A percentile compares a stretch with the other conserved stretches of the same genome.
Evolutionary conservation across 108 stramenopile species (phyloP).

Genomic region (Epithemia pelagica): DNA sequence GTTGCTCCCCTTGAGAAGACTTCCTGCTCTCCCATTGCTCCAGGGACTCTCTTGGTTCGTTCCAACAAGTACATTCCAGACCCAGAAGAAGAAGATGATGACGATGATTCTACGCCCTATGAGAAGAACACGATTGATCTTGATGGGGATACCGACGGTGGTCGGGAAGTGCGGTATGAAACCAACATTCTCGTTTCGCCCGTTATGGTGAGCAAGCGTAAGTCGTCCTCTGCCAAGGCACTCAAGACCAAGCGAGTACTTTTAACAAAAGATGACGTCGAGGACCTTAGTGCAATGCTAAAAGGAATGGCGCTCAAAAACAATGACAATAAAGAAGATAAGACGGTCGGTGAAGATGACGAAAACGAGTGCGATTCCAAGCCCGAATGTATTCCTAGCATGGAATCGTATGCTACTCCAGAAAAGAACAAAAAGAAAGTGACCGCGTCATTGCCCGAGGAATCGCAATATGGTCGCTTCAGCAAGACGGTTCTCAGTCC

Average conservation of each 20-base stretch:
- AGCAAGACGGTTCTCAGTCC: neutral
- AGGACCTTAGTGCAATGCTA: neutral
- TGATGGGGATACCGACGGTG: neutral
- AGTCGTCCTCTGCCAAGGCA: neutral
- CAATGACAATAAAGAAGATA: neutral
- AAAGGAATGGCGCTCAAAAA: neutral
- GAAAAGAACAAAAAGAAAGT: conserved; percentile 56
- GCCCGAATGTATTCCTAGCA: too few species aligned
- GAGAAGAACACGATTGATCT: neutral
- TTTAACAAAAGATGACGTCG: neutral
- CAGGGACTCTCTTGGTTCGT: neutral
- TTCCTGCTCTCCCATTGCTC: neutral
- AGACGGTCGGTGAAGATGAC: too few species aligned
- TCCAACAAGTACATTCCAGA: neutral
- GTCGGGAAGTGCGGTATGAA: neutral
- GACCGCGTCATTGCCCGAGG: too few species aligned
- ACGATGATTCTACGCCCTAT: neutral
- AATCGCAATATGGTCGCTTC: neutral
- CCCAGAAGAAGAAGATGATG: neutral
- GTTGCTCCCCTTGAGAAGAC: neutral
- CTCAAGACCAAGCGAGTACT: neutral
- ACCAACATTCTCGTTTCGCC: neutral
- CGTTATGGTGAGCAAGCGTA: neutral
- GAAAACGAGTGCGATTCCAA: too few species aligned
- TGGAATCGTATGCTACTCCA: conserved; percentile 68